Base-by-base conservation (phyloP, 441 rosid species). In the Isatis lusitanica region DNA sequence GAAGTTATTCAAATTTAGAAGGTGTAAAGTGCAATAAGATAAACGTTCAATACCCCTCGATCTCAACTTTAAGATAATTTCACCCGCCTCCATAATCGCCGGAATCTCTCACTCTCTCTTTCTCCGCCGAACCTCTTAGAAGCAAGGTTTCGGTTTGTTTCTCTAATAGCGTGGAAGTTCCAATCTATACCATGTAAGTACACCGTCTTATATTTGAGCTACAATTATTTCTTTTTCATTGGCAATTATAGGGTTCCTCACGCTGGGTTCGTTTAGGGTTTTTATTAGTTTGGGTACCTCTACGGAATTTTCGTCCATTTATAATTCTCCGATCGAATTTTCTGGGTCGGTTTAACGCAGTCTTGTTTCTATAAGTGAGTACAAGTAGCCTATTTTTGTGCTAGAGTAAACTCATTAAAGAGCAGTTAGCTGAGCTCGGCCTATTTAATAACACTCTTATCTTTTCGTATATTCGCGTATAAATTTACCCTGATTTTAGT, bases 51-150 rank as follows among this genome's bases (percentile, higher is more conserved):
- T 43, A 44, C 38, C 38, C 4, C 17, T 66, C 70, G 77, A 77
- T 77, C 80, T 73, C 68, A 70, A 33, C 63, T 71, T 70, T 2
- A 43, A 77, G 80, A 72, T 77, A 77, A 44, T 75, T 53, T 46
- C 77, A 66, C 60, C 69, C 80, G 73, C 80, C 77, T 66, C 77
- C 76, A 48, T 40, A 39, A 26, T 67, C n/a, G 43, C 77, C 77
- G 77, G 77, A 52, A 52, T 63, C 70, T 69, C 30, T 39, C 67
- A 24, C 28, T 21, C 68, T 66, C 35, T 56, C 75, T 56, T 21
- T 71, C 80, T 52, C 80, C 80, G 73, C 63, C 72, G 73, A 61
- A 42, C 55, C 0, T 8, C 5, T 52, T 40, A 26, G 63, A 30
- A 59, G 57, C 59, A 4, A 48, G 16, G 6, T 42, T 7, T 9